Evolutionary conservation across 805 yeast genomes (phyloP), one percentile per base, ranked within the genome.

Genomic region (Scheffersomyces ergatensis): DNA sequence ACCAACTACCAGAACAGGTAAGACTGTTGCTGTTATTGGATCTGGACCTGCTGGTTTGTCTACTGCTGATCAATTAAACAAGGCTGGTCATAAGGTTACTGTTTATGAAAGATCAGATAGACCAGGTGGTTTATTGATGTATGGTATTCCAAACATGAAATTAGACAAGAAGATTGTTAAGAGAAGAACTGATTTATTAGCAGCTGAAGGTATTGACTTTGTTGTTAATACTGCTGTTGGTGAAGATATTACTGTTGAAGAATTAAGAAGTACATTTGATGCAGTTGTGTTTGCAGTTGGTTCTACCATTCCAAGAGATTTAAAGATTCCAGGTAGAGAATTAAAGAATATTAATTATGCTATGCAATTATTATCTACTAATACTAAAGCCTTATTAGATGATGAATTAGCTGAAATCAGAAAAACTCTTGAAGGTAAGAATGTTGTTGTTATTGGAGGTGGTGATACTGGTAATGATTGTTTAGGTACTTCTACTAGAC

Each of bases 381-480:
- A 93, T 74, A 92, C 99, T 42, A 78, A 89, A 69, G 95, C 97
- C 2, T 75, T 93, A 57, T 77, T 93, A 50, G 88, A 85, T 43
- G 83, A 83, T 51, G 78, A 85, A 55, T 74, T 93, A 63, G 93
- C 82, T 47, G 85, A 82, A 42, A 84, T 92, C 44, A 79, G 85
- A 50, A 70, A 76, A 49, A 75, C 77, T 46, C 64, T 92, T 45
- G 80, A 76, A 46, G 98, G 93, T 53, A 93, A 92, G 76, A 75
- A 86, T 49, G 98, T 92, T 42, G 82, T 92, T 57, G 98, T 92
- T 41, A 92, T 92, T 73, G 99, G 99, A 58, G 99, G 99, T 74
- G 99, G 99, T 80, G 99, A 92, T 67, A 92, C 98, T 26, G 99
- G 99, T 80, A 92, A 92, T 62, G 99, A 92, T 76, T 92, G 98